Percentiles rank a stretch among this genome's conserved stretches.
These are phyloP conservation scores for Chrysosphaeria jannelii DNA, from an alignment of 2,329 filamentous ascomycete species.

Conservation along the genomic window DNA sequence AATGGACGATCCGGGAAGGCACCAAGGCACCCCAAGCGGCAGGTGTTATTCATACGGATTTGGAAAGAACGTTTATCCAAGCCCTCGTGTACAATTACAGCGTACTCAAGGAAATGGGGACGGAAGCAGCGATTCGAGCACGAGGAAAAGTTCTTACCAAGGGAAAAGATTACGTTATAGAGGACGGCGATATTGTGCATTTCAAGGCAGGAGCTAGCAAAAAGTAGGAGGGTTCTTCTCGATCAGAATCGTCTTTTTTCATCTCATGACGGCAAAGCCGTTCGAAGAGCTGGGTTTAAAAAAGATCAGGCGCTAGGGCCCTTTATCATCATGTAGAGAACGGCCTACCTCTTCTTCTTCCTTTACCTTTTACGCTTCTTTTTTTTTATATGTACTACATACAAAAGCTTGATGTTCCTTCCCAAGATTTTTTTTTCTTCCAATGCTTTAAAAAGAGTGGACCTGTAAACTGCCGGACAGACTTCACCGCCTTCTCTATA, in stretches of 20 bases:
- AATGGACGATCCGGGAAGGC: constrained; percentile 91
- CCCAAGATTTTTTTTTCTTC: no score
- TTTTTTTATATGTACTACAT: no score
- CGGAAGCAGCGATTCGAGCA: constrained; percentile 59
- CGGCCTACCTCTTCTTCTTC: no score
- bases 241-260: not conserved
- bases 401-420: no score
- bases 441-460: no score
- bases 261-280: constrained; percentile 25
- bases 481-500: no score
- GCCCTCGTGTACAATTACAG: constrained; percentile 76
- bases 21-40: constrained; percentile 95
- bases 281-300: constrained; percentile 99
- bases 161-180: constrained; percentile 84
- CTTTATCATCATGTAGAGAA: constrained; percentile 99
- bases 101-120: constrained; percentile 55
- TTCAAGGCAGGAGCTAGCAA: constrained; percentile 78
- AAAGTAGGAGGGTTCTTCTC: constrained; percentile 14
- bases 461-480: no score
- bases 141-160: constrained; percentile 97
- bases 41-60: constrained; percentile 93
- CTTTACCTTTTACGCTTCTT: no score
- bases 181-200: constrained; percentile 56
- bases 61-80: constrained; percentile 99
- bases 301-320: constrained; percentile 66